Percentiles rank a stretch among this genome's conserved stretches.
phyloP scores from a whole-genome alignment of 2,329 filamentous ascomycete species.

The Hypoxylon sp. region DNA sequence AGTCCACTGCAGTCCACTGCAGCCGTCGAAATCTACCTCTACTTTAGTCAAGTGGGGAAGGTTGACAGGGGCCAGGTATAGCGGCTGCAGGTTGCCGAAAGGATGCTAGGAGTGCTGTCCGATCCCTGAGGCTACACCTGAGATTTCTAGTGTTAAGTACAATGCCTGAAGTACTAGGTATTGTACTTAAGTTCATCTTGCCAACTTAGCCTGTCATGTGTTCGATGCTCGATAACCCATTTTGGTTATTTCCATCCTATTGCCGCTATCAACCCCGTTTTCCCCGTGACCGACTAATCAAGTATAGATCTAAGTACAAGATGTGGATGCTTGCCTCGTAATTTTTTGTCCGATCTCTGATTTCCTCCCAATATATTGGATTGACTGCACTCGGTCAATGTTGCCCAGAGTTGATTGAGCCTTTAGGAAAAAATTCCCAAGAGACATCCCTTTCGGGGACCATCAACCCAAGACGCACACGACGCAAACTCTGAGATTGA shows the following conservation, averaged over 20 bases:
- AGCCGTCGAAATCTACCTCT: constrained; percentile 40
- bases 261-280: constrained; percentile 32
- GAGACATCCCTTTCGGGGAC: constrained; percentile 1
- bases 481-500: neutral
- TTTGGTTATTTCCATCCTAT: constrained; percentile 38
- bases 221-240: constrained; percentile 10
- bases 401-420: neutral
- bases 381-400: neutral
- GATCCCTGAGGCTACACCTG: constrained; percentile 32
- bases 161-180: neutral
- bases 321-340: constrained; percentile 10
- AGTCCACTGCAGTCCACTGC: constrained; percentile 32
- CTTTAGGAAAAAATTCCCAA: neutral
- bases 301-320: constrained; percentile 5
- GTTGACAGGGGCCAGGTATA: constrained; percentile 36
- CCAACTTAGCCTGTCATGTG: constrained; percentile 24
- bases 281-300: constrained; percentile 13
- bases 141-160: constrained; percentile 7
- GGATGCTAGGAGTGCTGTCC: constrained; percentile 20
- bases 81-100: constrained; percentile 42
- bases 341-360: constrained; percentile 3
- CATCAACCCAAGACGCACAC: neutral
- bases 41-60: constrained; percentile 40
- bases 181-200: neutral
- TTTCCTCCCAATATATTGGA: constrained; percentile 1